These are phyloP conservation scores for Hylodesmum podocarpum DNA, from an alignment of 306 rosid species.

Conservation along the genomic window DNA sequence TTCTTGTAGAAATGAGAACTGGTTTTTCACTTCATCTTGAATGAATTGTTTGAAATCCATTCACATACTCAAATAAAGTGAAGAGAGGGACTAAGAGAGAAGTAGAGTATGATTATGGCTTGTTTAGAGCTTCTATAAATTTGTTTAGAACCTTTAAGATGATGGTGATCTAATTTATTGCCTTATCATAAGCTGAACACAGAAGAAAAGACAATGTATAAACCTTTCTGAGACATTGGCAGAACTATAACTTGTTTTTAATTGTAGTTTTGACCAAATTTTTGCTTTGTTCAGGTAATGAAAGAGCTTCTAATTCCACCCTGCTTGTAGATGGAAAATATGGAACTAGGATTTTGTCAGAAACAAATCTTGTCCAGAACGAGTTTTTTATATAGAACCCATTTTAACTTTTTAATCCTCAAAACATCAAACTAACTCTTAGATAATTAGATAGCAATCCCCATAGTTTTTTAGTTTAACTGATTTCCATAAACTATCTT, in stretches of 20 bases:
- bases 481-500: not conserved
- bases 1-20: too few species aligned
- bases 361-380: not conserved
- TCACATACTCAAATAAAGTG: too few species aligned
- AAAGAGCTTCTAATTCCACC: not conserved
- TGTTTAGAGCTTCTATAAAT: not conserved
- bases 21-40: too few species aligned
- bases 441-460: not conserved
- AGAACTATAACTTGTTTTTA: not conserved
- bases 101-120: not conserved
- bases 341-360: not conserved
- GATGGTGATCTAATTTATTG: not conserved
- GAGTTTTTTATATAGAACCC: not conserved
- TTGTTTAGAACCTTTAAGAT: too few species aligned
- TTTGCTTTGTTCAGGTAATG: not conserved
- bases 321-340: not conserved
- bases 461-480: not conserved
- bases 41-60: too few species aligned
- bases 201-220: not conserved
- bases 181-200: not conserved
- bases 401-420: not conserved
- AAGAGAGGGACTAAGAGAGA: too few species aligned
- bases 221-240: not conserved
- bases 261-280: not conserved
- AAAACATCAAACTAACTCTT: not conserved